Conservation (phyloP, 2,329 filamentous ascomycete species). For the Trichophaea hybrida region DNA sequence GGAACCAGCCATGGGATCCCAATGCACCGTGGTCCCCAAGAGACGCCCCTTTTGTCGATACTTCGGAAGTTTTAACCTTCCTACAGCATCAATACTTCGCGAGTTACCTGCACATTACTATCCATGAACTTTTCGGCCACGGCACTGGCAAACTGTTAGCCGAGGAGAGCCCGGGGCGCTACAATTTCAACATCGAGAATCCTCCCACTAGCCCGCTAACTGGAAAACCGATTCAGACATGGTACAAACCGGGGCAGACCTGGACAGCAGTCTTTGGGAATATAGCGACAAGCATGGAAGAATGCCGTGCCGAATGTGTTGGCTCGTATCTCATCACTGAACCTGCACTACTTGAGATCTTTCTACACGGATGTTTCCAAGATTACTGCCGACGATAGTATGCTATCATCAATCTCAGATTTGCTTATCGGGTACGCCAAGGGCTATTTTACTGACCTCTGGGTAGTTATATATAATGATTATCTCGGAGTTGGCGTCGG, state of each 20-base stretch:
- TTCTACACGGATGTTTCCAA: slow-evolving; percentile 39
- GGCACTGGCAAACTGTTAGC: slow-evolving; percentile 89
- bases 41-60: not conserved
- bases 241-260: slow-evolving; percentile 90
- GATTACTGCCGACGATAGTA: slow-evolving; percentile 5
- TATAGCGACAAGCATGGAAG: slow-evolving; percentile 78
- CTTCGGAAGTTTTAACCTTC: not conserved
- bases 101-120: not conserved
- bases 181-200: slow-evolving; percentile 74
- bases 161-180: slow-evolving; percentile 66
- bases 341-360: slow-evolving; percentile 76
- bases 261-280: slow-evolving; percentile 88
- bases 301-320: slow-evolving; percentile 86
- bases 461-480: slow-evolving; percentile 6
- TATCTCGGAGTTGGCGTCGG: slow-evolving; percentile 4
- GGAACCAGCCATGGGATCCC: slow-evolving; percentile 82
- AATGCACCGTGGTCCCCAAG: slow-evolving; percentile 68
- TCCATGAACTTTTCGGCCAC: slow-evolving; percentile 44
- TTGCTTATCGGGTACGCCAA: too few species aligned
- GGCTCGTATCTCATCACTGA: slow-evolving; percentile 86
- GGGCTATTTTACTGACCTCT: not conserved
- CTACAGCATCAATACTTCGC: not conserved
- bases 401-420: not conserved
- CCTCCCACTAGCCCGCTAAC: slow-evolving; percentile 71
- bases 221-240: slow-evolving; percentile 61